Evolutionary conservation across 352 stramenopile genomes (phyloP).

Genomic region (Phytophthora vignae): DNA sequence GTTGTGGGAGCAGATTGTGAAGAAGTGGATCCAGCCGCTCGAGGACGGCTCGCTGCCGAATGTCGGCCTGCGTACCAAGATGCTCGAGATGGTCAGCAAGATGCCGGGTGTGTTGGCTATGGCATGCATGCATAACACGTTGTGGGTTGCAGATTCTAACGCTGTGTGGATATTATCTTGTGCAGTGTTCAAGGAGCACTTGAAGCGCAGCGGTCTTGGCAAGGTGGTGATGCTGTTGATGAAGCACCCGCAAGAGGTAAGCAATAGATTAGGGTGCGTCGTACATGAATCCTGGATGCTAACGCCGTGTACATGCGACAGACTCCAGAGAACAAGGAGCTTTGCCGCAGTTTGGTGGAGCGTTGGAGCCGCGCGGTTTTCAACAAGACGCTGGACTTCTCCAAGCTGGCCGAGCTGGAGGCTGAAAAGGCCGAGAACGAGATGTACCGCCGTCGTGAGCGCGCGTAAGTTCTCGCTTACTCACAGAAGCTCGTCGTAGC

Average conservation of each 20-base stretch:
- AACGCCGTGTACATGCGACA: conserved; percentile 24
- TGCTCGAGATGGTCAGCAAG: conserved; percentile 82
- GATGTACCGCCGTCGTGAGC: conserved; percentile 70
- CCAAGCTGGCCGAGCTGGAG: conserved; percentile 85
- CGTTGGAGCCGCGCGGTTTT: conserved; percentile 90
- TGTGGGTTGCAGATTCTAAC: neutral
- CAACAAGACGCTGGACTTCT: conserved; percentile 90
- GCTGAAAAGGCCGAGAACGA: conserved; percentile 87
- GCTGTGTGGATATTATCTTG: too few relatives aligned
- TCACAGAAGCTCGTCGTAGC: too few relatives aligned
- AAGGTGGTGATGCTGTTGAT: conserved; percentile 91
- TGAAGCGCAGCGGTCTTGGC: conserved; percentile 90
- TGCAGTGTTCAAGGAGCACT: conserved; percentile 89
- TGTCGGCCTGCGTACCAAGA: conserved; percentile 86
- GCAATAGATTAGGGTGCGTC: neutral
- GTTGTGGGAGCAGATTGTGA: conserved; percentile 69
- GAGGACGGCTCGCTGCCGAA: conserved; percentile 83
- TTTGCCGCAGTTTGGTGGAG: conserved; percentile 86
- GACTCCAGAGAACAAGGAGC: conserved; percentile 88
- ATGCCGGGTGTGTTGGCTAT: conserved; percentile 60
- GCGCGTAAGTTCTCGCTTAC: conserved; percentile 28
- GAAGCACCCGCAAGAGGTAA: conserved; percentile 88
- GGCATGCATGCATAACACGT: neutral
- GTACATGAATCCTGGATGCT: neutral
- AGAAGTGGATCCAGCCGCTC: conserved; percentile 91